Conservation (phyloP, 768 basidiomycete species). For the Suillus discolor region DNA sequence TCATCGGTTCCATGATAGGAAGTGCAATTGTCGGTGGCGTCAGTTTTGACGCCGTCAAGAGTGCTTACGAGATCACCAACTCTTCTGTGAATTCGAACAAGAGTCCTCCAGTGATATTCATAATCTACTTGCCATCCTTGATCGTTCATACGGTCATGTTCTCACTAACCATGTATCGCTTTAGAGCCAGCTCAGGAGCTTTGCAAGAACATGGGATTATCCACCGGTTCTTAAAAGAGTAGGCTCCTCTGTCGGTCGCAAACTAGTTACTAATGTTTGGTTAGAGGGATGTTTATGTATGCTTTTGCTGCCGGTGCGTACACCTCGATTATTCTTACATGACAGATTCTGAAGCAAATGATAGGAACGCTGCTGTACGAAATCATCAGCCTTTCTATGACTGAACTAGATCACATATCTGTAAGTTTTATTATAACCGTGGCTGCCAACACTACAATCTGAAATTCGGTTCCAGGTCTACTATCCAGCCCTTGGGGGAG, state of each 20-base stretch:
- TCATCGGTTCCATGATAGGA: not conserved
- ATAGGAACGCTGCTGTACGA: conserved; percentile 21
- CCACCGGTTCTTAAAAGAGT: conserved; percentile 24
- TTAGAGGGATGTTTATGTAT: conserved; percentile 27
- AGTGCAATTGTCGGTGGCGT: not conserved
- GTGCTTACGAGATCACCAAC: not conserved
- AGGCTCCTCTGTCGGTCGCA: not conserved
- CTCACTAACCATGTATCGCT: conserved; percentile 19
- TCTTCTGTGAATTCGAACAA: not conserved
- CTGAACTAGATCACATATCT: not conserved
- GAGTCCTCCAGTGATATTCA: not conserved
- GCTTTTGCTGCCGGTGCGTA: conserved; percentile 20
- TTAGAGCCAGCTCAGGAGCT: conserved; percentile 6
- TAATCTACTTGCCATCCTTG: conserved; percentile 19
- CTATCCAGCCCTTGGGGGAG: conserved; percentile 7
- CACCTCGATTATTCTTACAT: not conserved
- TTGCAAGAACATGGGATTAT: conserved; percentile 14
- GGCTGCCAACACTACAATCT: not conserved
- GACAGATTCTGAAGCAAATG: not conserved
- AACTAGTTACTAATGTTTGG: not conserved
- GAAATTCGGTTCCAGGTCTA: conserved; percentile 12
- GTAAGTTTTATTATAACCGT: conserved; percentile 8
- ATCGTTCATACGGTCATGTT: conserved; percentile 19
- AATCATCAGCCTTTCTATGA: conserved; percentile 16
- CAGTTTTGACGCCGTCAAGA: not conserved